A percentile compares a stretch with the other conserved stretches of the same genome.
phyloP scores from a whole-genome alignment of 495 filamentous ascomycete species.

The Penicillium subrubescens region DNA sequence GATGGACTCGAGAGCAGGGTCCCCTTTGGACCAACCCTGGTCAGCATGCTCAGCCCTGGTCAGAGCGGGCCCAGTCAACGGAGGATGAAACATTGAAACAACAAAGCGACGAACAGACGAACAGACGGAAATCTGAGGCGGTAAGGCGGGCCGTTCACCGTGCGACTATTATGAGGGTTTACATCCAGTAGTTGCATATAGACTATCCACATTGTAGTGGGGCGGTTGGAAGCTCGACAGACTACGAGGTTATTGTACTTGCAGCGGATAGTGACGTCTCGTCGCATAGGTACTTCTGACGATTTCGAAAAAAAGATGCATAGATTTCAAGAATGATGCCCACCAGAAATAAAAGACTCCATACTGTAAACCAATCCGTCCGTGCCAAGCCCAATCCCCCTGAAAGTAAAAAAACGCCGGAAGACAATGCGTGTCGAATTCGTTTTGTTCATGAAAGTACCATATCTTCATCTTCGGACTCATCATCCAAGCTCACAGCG shows the following conservation, averaged over 20 bases:
- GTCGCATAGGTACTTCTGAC: conserved; percentile 11
- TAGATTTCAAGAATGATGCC: conserved; percentile 7
- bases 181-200: background rate
- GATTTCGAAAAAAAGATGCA: background rate
- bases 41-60: background rate
- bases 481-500: conserved; percentile 60
- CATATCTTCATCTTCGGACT: conserved; percentile 72
- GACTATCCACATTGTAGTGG: background rate
- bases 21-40: background rate
- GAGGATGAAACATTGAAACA: background rate
- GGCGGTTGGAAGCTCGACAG: conserved; percentile 1
- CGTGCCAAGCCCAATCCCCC: conserved; percentile 5
- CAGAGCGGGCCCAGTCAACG: background rate
- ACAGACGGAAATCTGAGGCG: conserved; percentile 8
- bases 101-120: background rate
- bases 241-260: background rate
- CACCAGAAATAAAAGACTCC: conserved; percentile 1
- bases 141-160: conserved; percentile 37
- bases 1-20: background rate
- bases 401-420: conserved; percentile 23
- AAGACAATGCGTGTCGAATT: conserved; percentile 28
- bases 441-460: conserved; percentile 50
- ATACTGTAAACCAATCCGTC: background rate
- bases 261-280: background rate
- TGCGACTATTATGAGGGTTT: background rate